phyloP scores from a whole-genome alignment of 225 moss, liverwort and hornwort species.

The Neckera pumila region DNA sequence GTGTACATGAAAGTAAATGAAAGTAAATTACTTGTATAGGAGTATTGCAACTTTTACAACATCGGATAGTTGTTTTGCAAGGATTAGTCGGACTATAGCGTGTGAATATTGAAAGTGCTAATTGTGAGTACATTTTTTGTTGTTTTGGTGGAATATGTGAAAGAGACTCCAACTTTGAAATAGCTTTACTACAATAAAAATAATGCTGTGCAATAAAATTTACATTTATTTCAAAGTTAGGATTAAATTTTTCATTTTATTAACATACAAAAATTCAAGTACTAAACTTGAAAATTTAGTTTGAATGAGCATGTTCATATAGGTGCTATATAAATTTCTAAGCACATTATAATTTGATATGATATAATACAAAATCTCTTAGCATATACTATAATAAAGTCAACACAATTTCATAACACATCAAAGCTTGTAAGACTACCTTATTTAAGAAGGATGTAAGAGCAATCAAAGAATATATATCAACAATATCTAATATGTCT shows the following conservation, averaged over 20 bases:
- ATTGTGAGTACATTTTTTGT: constrained; percentile 34
- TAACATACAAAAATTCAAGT: not conserved
- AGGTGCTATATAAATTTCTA: not conserved
- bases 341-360: not conserved
- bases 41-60: constrained; percentile 45
- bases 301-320: not conserved
- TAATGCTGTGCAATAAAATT: constrained; percentile 33
- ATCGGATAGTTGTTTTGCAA: not conserved
- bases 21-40: constrained; percentile 24
- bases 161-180: constrained; percentile 63
- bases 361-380: not conserved
- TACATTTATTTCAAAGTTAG: not conserved
- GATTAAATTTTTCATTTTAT: not conserved
- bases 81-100: constrained; percentile 32
- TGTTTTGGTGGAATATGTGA: constrained; percentile 17
- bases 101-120: constrained; percentile 66
- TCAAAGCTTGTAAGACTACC: constrained; percentile 1
- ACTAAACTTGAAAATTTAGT: not conserved
- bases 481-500: constrained; percentile 44
- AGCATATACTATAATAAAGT: not conserved
- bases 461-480: constrained; percentile 76
- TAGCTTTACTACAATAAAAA: constrained; percentile 69
- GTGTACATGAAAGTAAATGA: not conserved
- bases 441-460: constrained; percentile 62
- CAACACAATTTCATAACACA: not conserved